Evolutionary conservation across 345 rosid species (phyloP), one percentile per base, ranked within the genome.

Genomic region (Citrus trifoliata): DNA sequence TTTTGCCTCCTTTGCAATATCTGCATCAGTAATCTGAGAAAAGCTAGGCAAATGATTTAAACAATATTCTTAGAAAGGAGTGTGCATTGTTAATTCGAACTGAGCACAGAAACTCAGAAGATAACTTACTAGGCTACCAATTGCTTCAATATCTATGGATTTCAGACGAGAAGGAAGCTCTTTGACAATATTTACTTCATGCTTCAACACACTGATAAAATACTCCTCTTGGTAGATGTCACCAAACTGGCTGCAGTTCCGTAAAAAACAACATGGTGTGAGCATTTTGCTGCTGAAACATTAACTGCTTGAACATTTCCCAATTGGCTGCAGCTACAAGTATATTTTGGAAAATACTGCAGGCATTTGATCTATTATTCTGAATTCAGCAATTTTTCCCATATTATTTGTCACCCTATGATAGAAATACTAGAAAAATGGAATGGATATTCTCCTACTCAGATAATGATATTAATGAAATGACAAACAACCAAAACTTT

Each of bases 11-110:
- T 95, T 95, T 18, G 38, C 86, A 19, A 95, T 89, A 80, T 88
- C 94, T 62, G 92, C 84, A 87, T 95, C 98, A 75, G 98, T 95
- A 81, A 95, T 85, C 98, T 95, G 88, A 72, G 48, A 77, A 70
- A 83, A 22, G 25, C 19, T 73, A 78, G 35, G 78, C 5, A 51
- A 67, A 73, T 70, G 25, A 14, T 33, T 69, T 64, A 65, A 80
- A 56, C 35, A 74, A 42, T 73, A 42, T 22, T 65, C 40, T 6
- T n/a, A 61, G 67, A 27, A 27, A 18, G 69, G 25, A 22, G 59
- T 73, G 24, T 9, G 42, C 35, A 37, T 73, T 8, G 59, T 18
- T 38, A 9, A 37, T 32, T 70, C 8, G 63, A 81, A 73, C 40
- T 24, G 48, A 32, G 18, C 16, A 3, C 14, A 33, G 69, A 76